Conservation (phyloP, 805 yeast genomes). For the Groenewaldozyma salmanticensis region DNA sequence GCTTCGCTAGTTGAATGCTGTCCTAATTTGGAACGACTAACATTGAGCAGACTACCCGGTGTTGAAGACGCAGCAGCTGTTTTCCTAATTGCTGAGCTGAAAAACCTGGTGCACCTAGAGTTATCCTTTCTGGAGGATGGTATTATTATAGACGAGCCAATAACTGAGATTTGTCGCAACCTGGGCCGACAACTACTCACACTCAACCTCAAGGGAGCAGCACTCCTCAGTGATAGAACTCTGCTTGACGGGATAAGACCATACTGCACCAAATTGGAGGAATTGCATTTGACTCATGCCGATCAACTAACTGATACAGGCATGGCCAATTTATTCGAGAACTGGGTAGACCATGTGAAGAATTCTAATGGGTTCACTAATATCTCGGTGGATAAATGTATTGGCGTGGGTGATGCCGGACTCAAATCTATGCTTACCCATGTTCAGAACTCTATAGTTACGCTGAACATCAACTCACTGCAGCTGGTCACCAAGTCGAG, state of each 20-base stretch:
- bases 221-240: constrained; percentile 57
- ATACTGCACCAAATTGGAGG: constrained; percentile 47
- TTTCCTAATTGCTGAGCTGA: constrained; percentile 54
- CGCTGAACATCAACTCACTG: constrained; percentile 67
- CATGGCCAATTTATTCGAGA: constrained; percentile 44
- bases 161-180: constrained; percentile 21
- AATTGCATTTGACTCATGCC: constrained; percentile 47
- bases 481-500: constrained; percentile 37
- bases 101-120: constrained; percentile 47
- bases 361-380: constrained; percentile 14
- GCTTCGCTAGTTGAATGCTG: constrained; percentile 52
- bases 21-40: constrained; percentile 42
- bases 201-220: constrained; percentile 64
- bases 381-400: constrained; percentile 57
- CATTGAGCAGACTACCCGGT: constrained; percentile 65
- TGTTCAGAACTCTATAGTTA: constrained; percentile 54
- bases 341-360: constrained; percentile 31
- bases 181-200: constrained; percentile 40
- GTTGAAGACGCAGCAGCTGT: constrained; percentile 47
- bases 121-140: constrained; percentile 61
- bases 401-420: constrained; percentile 53
- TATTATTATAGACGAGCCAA: constrained; percentile 28
- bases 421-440: constrained; percentile 52
- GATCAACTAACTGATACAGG: constrained; percentile 67
- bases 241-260: constrained; percentile 43